Conservation (phyloP, 1,284 basidiomycete genomes). For the Paramarasmius palmivorus region DNA sequence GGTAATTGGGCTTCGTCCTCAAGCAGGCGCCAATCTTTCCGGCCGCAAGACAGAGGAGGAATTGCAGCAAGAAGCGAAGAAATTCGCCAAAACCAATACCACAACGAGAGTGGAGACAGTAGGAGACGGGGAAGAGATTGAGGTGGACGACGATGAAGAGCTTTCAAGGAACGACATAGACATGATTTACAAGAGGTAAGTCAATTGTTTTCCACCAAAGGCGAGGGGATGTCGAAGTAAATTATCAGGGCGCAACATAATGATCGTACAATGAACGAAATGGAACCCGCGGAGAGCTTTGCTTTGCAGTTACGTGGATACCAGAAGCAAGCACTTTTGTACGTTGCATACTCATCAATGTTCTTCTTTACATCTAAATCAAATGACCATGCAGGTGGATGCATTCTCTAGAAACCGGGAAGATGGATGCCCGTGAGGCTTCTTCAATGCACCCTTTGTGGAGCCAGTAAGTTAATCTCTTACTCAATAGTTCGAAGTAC, state of each 20-base stretch:
- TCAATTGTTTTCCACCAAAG: neutral
- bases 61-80: constrained; percentile 40
- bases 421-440: constrained; percentile 68
- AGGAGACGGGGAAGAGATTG: constrained; percentile 67
- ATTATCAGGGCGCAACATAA: constrained; percentile 77
- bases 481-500: constrained; percentile 1
- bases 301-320: constrained; percentile 81
- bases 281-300: constrained; percentile 84
- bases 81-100: constrained; percentile 30
- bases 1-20: constrained; percentile 61
- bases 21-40: constrained; percentile 38
- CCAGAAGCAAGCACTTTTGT: constrained; percentile 91
- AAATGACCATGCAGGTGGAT: constrained; percentile 72
- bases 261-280: constrained; percentile 76
- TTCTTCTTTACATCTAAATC: constrained; percentile 1
- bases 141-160: constrained; percentile 78
- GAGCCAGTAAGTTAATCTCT: constrained; percentile 71
- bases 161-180: constrained; percentile 78
- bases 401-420: constrained; percentile 82
- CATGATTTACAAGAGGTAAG: constrained; percentile 78
- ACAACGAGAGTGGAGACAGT: constrained; percentile 53
- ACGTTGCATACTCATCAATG: constrained; percentile 20
- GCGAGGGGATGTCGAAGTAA: constrained; percentile 2
- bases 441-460: constrained; percentile 90
- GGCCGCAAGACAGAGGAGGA: constrained; percentile 34